phyloP scores from a whole-genome alignment of 768 basidiomycete genomes.

The Phlebiopsis gigantea region DNA sequence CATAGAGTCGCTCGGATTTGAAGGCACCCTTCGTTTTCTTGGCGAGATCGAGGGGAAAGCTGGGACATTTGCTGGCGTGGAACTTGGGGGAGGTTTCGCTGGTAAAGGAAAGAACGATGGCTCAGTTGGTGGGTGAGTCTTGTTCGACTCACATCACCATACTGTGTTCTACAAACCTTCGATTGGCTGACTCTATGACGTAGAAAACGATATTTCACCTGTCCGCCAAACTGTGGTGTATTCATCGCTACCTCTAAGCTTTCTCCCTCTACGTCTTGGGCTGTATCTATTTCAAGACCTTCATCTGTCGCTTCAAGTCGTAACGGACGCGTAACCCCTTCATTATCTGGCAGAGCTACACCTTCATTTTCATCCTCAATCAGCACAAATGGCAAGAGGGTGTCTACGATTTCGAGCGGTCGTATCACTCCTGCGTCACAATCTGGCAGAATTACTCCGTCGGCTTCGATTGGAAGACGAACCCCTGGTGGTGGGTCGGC shows the following conservation, averaged over 20 bases:
- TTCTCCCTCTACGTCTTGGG: slow-evolving; percentile 65
- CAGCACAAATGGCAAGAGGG: slow-evolving; percentile 39
- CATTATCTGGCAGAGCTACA: slow-evolving; percentile 40
- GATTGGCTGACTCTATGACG: not conserved
- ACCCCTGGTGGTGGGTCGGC: slow-evolving; percentile 19
- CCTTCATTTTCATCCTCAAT: slow-evolving; percentile 37
- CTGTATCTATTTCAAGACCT: slow-evolving; percentile 50
- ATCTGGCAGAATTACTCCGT: slow-evolving; percentile 35
- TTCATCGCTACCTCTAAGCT: slow-evolving; percentile 85
- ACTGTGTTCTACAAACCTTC: slow-evolving; percentile 10
- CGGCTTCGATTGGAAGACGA: slow-evolving; percentile 18
- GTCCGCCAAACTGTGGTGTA: slow-evolving; percentile 83
- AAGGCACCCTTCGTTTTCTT: slow-evolving; percentile 75
- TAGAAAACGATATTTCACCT: slow-evolving; percentile 81
- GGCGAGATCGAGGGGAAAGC: slow-evolving; percentile 87
- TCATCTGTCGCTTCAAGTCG: slow-evolving; percentile 77
- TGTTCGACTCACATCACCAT: no score
- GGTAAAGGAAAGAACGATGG: slow-evolving; percentile 98
- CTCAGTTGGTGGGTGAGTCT: slow-evolving; percentile 76
- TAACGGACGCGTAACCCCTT: slow-evolving; percentile 39
- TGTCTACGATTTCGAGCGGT: slow-evolving; percentile 26
- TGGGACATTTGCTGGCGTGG: slow-evolving; percentile 92
- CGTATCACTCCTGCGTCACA: slow-evolving; percentile 16
- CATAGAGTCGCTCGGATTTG: slow-evolving; percentile 84
- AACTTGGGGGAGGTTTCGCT: slow-evolving; percentile 76